Percentiles rank a stretch among this genome's conserved stretches.
Conservation (phyloP, 1,284 basidiomycete species). For the Melampsora americana region DNA sequence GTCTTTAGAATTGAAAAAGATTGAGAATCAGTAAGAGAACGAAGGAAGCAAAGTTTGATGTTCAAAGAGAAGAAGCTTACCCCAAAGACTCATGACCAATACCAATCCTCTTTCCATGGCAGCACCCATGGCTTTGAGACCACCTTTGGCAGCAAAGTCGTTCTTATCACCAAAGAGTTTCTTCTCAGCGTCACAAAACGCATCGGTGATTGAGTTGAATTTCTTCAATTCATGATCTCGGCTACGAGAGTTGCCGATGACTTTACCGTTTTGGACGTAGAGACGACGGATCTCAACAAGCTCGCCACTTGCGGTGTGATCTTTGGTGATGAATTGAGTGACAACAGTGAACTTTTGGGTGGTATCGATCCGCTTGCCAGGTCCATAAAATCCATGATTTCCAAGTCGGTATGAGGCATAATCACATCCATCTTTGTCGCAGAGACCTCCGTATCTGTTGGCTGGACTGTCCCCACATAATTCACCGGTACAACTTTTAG, state of each 20-base stretch:
- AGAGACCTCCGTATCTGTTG: neutral
- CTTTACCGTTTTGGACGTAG: slow-evolving; percentile 12
- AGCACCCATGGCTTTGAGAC: slow-evolving; percentile 11
- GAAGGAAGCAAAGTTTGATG: too few species aligned
- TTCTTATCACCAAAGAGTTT: neutral
- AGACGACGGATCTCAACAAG: slow-evolving; percentile 22
- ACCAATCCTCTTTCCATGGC: slow-evolving; percentile 32
- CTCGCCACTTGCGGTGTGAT: slow-evolving; percentile 10
- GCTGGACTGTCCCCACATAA: slow-evolving; percentile 2
- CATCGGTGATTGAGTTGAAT: slow-evolving; percentile 8
- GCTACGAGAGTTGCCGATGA: slow-evolving; percentile 1
- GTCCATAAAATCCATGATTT: slow-evolving; percentile 14
- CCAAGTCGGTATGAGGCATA: slow-evolving; percentile 25
- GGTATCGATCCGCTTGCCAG: slow-evolving; percentile 19
- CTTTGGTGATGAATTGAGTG: slow-evolving; percentile 32
- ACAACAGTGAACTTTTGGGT: slow-evolving; percentile 19
- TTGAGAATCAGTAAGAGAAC: too few species aligned
- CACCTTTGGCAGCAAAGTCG: slow-evolving; percentile 6
- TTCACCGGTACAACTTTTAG: neutral
- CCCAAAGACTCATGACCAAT: slow-evolving; percentile 26
- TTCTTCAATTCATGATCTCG: slow-evolving; percentile 1
- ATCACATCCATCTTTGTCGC: slow-evolving; percentile 26
- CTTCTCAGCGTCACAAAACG: slow-evolving; percentile 7
- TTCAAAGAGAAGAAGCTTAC: neutral
- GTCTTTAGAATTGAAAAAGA: slow-evolving; percentile 56